These are phyloP conservation scores for Solanum gandarillasii DNA, from an alignment of 257 asterid species.

Conservation along the genomic window DNA sequence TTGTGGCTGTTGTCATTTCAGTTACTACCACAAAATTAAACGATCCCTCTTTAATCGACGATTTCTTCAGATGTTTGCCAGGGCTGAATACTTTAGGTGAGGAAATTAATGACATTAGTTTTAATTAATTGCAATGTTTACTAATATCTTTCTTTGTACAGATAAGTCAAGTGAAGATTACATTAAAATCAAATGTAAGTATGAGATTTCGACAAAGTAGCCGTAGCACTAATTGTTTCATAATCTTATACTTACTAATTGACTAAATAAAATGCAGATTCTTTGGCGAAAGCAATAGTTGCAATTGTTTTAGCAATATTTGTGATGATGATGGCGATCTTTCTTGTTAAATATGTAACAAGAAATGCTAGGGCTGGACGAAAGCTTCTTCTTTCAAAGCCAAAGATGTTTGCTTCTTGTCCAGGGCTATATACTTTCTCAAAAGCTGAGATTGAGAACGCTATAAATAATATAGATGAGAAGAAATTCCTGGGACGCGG, in stretches of 20 bases:
- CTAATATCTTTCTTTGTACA: constrained; percentile 15
- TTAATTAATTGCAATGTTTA: neutral
- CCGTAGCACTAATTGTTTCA: neutral
- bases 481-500: constrained; percentile 66
- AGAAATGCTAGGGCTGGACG: constrained; percentile 20
- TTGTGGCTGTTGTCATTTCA: constrained; percentile 35
- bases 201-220: neutral
- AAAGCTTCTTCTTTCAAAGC: constrained; percentile 1
- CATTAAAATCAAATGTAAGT: constrained; percentile 50
- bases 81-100: constrained; percentile 39
- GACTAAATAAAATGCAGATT: constrained; percentile 4
- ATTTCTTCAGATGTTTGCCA: constrained; percentile 52
- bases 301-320: constrained; percentile 30
- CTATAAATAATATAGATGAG: constrained; percentile 34
- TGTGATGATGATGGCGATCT: constrained; percentile 26
- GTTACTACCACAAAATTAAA: constrained; percentile 28
- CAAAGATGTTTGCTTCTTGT: constrained; percentile 24
- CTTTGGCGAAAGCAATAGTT: constrained; percentile 40
- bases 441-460: constrained; percentile 54
- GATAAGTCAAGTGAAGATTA: constrained; percentile 21
- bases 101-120: neutral
- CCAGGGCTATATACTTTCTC: constrained; percentile 66
- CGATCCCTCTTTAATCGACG: constrained; percentile 13
- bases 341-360: constrained; percentile 36
- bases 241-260: neutral